These are phyloP conservation scores for Brettanomyces anomalus DNA, from an alignment of 805 yeast species.

Conservation along the genomic window DNA sequence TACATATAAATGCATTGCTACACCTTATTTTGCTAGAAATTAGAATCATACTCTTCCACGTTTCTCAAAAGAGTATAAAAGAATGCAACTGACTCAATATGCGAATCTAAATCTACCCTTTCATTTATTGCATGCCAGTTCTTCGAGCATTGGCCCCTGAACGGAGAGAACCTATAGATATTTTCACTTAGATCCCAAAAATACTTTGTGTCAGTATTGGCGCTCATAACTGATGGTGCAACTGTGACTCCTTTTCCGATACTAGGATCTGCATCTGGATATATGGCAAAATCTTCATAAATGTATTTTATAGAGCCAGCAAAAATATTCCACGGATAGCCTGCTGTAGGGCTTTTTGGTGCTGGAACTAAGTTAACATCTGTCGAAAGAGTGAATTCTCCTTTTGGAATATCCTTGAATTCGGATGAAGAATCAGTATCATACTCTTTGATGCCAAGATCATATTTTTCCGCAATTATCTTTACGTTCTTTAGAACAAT, in stretches of 20 bases:
- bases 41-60: neutral
- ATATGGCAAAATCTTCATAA: conserved; percentile 43
- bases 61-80: conserved; percentile 3
- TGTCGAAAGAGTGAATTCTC: conserved; percentile 18
- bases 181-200: conserved; percentile 48
- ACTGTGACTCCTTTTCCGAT: conserved; percentile 16
- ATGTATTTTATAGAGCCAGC: conserved; percentile 58
- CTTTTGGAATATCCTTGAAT: conserved; percentile 6
- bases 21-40: neutral
- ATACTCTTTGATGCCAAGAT: conserved; percentile 31
- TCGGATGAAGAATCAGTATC: conserved; percentile 11
- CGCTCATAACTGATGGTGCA: conserved; percentile 46
- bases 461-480: conserved; percentile 26
- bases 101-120: conserved; percentile 4
- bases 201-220: conserved; percentile 53
- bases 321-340: conserved; percentile 42
- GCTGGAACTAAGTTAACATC: conserved; percentile 29
- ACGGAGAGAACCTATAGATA: conserved; percentile 37
- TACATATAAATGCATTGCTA: no score
- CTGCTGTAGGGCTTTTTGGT: conserved; percentile 34
- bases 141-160: neutral
- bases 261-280: conserved; percentile 15
- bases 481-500: conserved; percentile 25
- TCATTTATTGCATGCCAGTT: conserved; percentile 7
- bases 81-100: conserved; percentile 5